Evolutionary conservation across 1,284 basidiomycete species (phyloP).

Genomic region (Leccinum angustisporum): DNA sequence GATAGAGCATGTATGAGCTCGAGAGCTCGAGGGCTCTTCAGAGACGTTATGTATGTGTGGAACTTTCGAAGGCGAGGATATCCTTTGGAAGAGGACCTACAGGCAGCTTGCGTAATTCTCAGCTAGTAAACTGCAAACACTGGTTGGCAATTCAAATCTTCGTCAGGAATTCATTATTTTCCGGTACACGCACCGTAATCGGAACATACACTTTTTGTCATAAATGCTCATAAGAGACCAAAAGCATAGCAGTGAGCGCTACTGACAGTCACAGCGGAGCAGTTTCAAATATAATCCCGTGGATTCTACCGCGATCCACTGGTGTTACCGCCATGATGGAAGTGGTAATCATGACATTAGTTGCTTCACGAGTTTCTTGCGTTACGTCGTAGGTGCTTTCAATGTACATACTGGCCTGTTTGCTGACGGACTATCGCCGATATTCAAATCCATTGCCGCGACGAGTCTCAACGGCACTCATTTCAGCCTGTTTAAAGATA

Average conservation of each 20-base stretch:
- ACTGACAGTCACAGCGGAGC: not conserved
- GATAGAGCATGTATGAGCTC: not conserved
- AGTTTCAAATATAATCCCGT: not conserved
- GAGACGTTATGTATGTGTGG: not conserved
- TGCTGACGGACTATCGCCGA: not conserved
- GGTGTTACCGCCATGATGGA: not conserved
- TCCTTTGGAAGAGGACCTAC: not conserved
- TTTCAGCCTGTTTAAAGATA: not conserved
- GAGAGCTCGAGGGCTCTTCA: not conserved
- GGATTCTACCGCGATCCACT: not conserved
- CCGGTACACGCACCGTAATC: not conserved
- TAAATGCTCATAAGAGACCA: not conserved
- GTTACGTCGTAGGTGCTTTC: not conserved
- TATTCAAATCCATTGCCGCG: not conserved
- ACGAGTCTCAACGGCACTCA: not conserved
- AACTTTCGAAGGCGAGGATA: not conserved
- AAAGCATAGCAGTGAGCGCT: not conserved
- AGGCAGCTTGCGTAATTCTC: not conserved
- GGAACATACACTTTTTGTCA: not conserved
- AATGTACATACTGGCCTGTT: not conserved
- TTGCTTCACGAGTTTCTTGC: not conserved
- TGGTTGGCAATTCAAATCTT: not conserved
- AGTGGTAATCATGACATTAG: not conserved
- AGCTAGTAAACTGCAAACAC: not conserved
- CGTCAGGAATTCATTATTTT: not conserved